Evolutionary conservation across 805 yeast species (phyloP), one percentile per base, ranked within the genome.

Genomic region (Hanseniaspora lachancei): DNA sequence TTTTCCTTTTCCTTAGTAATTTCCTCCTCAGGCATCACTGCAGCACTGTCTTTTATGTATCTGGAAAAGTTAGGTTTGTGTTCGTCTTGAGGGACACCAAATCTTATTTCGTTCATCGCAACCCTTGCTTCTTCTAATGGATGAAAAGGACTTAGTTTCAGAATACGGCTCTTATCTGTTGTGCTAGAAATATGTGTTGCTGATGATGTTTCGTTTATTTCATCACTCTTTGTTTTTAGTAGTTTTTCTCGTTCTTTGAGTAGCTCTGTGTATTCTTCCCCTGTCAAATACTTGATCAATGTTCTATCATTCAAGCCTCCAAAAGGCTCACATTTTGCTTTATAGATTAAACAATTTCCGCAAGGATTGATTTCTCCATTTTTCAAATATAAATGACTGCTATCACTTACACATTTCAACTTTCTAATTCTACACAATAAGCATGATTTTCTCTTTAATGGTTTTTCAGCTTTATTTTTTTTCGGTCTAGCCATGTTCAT

Each of bases 261-360:
- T 16, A 53, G 13, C 0, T 18, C 32, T 2, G 46, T 18, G 34
- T 53, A 53, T 39, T 53, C 47, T 1, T 53, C 50, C 15, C 16
- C 16, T 8, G 40, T 2, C 10, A 53, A 23, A 16, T 18, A 23
- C 27, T 27, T 36, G 15, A 53, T 53, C 32, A 53, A 29, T 9
- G 44, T 20, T 21, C 48, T 53, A 27, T 53, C 56, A 29, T 15
- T 21, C 6, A 41, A 20, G 2, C 56, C 56, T 4, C 32, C 42
- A 39, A 27, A 53, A 7, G 32, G 34, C 10, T 34, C 56, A 32
- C 56, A 53, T 16, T 32, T 41, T 15, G 50, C 41, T 32, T 46
- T 53, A 32, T 53, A 53, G 32, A 53, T 53, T 50, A 53, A 39
- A 34, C 56, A 53, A 12, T 53, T 53, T 5, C 50, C 56, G 18